These are phyloP conservation scores for Trichoderma pleuroti DNA, from an alignment of 2,329 filamentous ascomycete genomes.

Conservation along the genomic window DNA sequence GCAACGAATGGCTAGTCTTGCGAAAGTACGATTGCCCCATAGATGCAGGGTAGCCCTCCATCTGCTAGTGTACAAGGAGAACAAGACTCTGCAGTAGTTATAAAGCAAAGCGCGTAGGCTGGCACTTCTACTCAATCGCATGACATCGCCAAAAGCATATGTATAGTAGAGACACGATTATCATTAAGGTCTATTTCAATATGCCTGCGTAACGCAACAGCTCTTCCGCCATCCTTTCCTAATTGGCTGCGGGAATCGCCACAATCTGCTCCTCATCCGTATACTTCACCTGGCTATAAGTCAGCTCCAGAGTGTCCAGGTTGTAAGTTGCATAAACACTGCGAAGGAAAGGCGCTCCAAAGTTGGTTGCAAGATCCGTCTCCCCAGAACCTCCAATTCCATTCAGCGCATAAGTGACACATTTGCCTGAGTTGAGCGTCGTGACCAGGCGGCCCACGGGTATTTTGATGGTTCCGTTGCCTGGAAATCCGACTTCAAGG, in stretches of 20 bases:
- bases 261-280: background rate
- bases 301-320: background rate
- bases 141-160: background rate
- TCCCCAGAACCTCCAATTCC: background rate
- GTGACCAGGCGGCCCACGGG: slow-evolving; percentile 4
- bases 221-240: background rate
- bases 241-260: background rate
- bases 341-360: background rate
- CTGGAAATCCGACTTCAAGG: background rate
- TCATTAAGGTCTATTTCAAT: background rate
- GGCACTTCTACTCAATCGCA: background rate
- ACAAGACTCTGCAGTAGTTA: background rate
- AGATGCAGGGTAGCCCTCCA: background rate
- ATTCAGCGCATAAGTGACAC: background rate
- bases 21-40: background rate
- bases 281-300: slow-evolving; percentile 7
- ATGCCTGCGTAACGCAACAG: background rate
- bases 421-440: background rate
- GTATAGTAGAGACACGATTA: background rate
- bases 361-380: background rate
- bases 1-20: background rate
- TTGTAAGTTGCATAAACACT: slow-evolving; percentile 4
- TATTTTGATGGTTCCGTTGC: background rate
- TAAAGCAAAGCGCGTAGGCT: background rate
- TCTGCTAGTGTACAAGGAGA: background rate